Evolutionary conservation across 139 green algal genomes (phyloP), one percentile per base, ranked within the genome.

Genomic region (Tetraselmis chui): DNA sequence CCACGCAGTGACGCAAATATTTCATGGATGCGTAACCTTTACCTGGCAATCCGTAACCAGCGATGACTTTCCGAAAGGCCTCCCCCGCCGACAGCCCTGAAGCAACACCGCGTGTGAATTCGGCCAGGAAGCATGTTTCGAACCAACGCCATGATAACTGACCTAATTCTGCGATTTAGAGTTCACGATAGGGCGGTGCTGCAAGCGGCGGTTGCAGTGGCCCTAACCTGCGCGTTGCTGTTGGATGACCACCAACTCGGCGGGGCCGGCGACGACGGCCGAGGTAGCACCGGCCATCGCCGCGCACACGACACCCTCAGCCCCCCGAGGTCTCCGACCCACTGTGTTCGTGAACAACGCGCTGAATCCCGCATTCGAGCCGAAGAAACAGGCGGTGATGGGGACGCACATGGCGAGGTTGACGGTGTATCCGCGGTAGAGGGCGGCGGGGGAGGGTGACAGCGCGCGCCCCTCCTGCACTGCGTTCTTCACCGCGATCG

Each of bases 201-300:
- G n/a, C n/a, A n/a, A n/a, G n/a, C n/a, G n/a, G n/a, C n/a, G n/a
- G n/a, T n/a, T n/a, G n/a, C n/a, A n/a, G n/a, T n/a, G n/a, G n/a
- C n/a, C n/a, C n/a, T n/a, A n/a, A 67, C 45, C 45, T 67, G 18
- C 11, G 11, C 45, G 45, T 87, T 97, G 93, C 86, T 98, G 94
- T 78, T 97, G 94, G 78, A 98, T 97, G 86, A 98, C 95, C 30
- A 98, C 83, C 26, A 96, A 89, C 83, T 98, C 94, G 29, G 91
- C 92, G 2, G 94, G 93, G 23, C 89, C 91, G 59, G 87, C 88
- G 26, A 98, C 81, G 1, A 97, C 31, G 0, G 91, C 87, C 1
- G 92, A 96, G 2, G 89, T 86, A 1, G 87, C 88, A 1, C 91
- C 93, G 0, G 91, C 92, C 0, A 80, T 86, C 23, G 89, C 83